Percentiles rank a stretch among this genome's conserved stretches.
Evolutionary conservation across 2,329 filamentous ascomycete genomes (phyloP).

Genomic region (Cercospora sojina): DNA sequence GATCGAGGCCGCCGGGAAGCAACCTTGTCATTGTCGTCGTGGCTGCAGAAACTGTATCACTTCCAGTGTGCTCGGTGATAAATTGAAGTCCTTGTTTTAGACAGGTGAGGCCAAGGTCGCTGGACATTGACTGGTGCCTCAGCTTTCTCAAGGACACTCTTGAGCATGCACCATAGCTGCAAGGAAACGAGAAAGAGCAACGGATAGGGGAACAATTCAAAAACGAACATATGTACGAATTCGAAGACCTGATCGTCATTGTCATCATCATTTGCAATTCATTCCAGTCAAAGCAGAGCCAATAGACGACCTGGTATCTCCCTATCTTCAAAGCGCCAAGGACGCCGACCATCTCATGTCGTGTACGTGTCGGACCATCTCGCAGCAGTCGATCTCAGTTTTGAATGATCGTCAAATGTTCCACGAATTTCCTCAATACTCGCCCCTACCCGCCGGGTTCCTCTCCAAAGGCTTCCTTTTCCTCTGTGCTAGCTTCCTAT

Average conservation of each 20-base stretch:
- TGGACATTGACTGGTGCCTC: background rate
- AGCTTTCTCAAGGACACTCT: background rate
- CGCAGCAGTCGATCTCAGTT: background rate
- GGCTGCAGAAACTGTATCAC: no score
- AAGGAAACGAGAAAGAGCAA: background rate
- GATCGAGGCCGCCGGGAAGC: no score
- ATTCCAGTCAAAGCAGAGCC: background rate
- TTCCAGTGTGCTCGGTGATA: no score
- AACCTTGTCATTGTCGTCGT: no score
- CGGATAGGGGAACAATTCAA: background rate
- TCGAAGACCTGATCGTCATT: background rate
- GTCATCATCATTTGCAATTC: background rate
- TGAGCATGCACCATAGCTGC: background rate
- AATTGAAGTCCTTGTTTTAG: no score
- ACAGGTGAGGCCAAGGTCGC: background rate
- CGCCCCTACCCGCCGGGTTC: slow-evolving; percentile 47
- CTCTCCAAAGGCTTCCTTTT: slow-evolving; percentile 49
- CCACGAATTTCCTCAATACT: slow-evolving; percentile 27
- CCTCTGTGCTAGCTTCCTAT: slow-evolving; percentile 54
- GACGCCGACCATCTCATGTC: background rate
- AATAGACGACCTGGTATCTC: background rate
- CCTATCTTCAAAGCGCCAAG: background rate
- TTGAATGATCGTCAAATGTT: background rate
- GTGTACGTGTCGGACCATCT: background rate
- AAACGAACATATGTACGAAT: background rate